Base-by-base conservation (phyloP, 345 rosid genomes). In the Salix suchowensis region DNA sequence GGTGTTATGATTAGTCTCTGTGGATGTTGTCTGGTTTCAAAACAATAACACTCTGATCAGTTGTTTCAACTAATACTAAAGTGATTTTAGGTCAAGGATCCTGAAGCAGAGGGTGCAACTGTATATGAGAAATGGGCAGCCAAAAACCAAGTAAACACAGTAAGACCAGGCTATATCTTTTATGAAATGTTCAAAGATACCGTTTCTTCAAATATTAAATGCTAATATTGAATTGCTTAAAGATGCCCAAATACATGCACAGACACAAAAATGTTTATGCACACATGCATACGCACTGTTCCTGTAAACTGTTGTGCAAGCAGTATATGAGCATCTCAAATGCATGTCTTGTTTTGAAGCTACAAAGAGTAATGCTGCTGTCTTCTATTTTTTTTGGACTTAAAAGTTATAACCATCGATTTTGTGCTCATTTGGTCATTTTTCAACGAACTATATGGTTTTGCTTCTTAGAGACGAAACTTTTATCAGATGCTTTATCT, bases 41-140 rank as follows among this genome's bases (percentile, higher is more conserved):
- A 28, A 7, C 48, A 16, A 4, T 26, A 16, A 52, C n/a, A 21
- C 28, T 44, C 50, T 44, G 40, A 39, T 24, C 58, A 69, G 34
- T 5, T 44, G n/a, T 37, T 68, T 65, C 40, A 67, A 71, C 74
- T 77, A 50, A 64, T 30, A 4, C 40, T 44, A 1, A 48, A 16
- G 10, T 46, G 26, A 23, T 79, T 80, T 78, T 87, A 93, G 98
- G 91, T 93, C 36, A 77, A 86, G 77, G 98, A 93, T 87, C 98
- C 97, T 73, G 97, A 93, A 76, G 81, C 72, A 1, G 84, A 66
- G 44, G 88, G 77, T 75, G 83, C 84, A 65, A 89, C 89, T 7
- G 74, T 93, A n/a, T 93, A 88, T 68, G 91, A 91, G 37, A 83
- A 84, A 10, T 93, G 93, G 91, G 86, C 82, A 81, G 77, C 91